Conservation (phyloP, 805 yeast genomes). For the Hanseniaspora osmophila region DNA sequence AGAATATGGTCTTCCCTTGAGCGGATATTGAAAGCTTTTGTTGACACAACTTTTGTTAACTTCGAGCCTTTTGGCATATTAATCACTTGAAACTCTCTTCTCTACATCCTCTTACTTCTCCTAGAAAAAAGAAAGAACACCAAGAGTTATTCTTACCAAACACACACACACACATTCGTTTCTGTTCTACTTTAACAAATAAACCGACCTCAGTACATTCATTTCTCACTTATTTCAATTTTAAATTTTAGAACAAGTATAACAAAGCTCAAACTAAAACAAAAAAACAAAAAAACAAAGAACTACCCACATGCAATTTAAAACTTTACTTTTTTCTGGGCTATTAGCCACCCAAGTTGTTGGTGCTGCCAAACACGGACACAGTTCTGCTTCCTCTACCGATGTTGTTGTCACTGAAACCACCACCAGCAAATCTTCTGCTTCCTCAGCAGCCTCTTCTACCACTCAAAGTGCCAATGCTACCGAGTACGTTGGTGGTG, state of each 20-base stretch:
- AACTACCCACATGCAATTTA: constrained; percentile 2
- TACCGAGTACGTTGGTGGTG: constrained; percentile 48
- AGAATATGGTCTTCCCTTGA: no score
- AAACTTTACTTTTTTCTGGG: constrained; percentile 2
- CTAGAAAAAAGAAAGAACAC: no score
- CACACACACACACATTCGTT: no score
- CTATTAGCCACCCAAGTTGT: constrained; percentile 4
- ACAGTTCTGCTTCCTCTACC: constrained; percentile 14
- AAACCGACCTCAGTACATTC: not conserved
- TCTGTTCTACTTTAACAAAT: not conserved
- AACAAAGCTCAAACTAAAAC: no score
- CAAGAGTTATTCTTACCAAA: no score
- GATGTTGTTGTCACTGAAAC: constrained; percentile 1
- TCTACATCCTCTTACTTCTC: no score
- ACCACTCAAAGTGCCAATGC: constrained; percentile 21
- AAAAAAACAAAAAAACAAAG: not conserved
- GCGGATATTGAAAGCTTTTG: no score
- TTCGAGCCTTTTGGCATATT: no score
- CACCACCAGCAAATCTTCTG: constrained; percentile 4
- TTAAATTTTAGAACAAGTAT: not conserved
- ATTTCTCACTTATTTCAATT: constrained; percentile 4
- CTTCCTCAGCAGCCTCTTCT: constrained; percentile 6
- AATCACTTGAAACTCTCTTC: no score
- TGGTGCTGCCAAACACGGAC: constrained; percentile 19
- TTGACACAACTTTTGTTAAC: no score